Evolutionary conservation across 2,329 filamentous ascomycete genomes (phyloP).

Genomic region (Sporothrix mexicana): DNA sequence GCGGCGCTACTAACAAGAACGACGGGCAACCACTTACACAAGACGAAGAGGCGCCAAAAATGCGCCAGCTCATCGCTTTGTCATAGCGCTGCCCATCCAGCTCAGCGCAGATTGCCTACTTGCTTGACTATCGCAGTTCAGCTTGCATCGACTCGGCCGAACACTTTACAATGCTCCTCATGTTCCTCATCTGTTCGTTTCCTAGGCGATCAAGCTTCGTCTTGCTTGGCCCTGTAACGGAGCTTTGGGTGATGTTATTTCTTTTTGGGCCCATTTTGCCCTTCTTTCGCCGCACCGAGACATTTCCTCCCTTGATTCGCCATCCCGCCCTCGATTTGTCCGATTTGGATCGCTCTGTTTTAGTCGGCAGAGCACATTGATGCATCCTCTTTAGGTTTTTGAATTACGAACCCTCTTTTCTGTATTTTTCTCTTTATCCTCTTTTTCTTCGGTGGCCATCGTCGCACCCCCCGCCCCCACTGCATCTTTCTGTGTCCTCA

Average conservation of each 20-base stretch:
- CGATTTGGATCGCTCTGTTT: constrained; percentile 20
- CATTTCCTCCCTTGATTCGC: constrained; percentile 23
- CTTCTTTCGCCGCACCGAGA: constrained; percentile 23
- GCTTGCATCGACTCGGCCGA: constrained; percentile 24
- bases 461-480: neutral
- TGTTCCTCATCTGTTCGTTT: neutral
- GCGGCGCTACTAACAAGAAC: constrained; percentile 5
- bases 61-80: neutral
- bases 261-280: neutral
- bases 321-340: constrained; percentile 16
- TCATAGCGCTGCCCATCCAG: no score
- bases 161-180: neutral
- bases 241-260: neutral
- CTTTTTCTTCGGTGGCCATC: constrained; percentile 3
- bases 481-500: no score
- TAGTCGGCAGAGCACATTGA: constrained; percentile 2
- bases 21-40: neutral
- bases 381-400: constrained; percentile 10
- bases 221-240: constrained; percentile 18
- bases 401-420: neutral
- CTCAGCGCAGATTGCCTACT: neutral
- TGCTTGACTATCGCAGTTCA: constrained; percentile 11
- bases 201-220: constrained; percentile 5
- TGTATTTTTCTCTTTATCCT: neutral
- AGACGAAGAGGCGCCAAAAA: neutral